Percentiles rank a stretch among this genome's conserved stretches.
Conservation (phyloP, 768 basidiomycete species). For the Kwoniella sp. region DNA sequence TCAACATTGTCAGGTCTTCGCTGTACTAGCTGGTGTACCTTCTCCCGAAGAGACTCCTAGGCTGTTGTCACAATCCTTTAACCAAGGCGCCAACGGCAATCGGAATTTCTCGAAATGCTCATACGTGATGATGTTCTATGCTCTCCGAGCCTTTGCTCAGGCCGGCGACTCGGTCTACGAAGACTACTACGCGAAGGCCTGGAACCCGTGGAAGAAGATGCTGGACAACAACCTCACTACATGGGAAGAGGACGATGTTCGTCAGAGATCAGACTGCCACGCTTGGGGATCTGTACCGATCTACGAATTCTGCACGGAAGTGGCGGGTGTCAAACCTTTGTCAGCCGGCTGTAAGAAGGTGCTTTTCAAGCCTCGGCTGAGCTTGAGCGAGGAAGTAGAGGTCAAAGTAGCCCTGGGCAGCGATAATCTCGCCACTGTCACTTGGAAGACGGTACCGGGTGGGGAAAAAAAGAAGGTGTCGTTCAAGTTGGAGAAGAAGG, state of each 20-base stretch:
- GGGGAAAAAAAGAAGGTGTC: conserved; percentile 2
- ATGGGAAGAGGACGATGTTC: conserved; percentile 44
- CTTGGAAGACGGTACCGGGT: conserved; percentile 13
- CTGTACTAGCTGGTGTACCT: conserved; percentile 18
- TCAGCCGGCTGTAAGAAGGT: conserved; percentile 28
- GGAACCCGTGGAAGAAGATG: conserved; percentile 34
- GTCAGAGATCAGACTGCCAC: conserved; percentile 40
- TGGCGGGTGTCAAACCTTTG: conserved; percentile 32
- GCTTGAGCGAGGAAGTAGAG: conserved; percentile 8
- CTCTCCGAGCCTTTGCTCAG: conserved; percentile 37
- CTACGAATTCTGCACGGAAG: conserved; percentile 37
- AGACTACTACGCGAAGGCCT: conserved; percentile 15
- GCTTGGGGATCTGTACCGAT: conserved; percentile 38
- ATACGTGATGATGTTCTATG: conserved; percentile 42
- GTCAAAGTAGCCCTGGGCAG: conserved; percentile 20
- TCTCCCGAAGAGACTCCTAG: conserved; percentile 6
- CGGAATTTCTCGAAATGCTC: conserved; percentile 26
- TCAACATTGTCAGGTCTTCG: conserved; percentile 30
- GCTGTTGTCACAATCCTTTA: conserved; percentile 12
- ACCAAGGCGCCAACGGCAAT: background rate
- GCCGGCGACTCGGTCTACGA: conserved; percentile 28
- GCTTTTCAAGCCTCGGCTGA: conserved; percentile 19
- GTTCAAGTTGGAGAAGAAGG: conserved; percentile 7
- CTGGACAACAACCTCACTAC: conserved; percentile 33
- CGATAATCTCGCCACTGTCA: conserved; percentile 12